phyloP scores from a whole-genome alignment of 768 basidiomycete genomes.

The Pluteus cervinus region DNA sequence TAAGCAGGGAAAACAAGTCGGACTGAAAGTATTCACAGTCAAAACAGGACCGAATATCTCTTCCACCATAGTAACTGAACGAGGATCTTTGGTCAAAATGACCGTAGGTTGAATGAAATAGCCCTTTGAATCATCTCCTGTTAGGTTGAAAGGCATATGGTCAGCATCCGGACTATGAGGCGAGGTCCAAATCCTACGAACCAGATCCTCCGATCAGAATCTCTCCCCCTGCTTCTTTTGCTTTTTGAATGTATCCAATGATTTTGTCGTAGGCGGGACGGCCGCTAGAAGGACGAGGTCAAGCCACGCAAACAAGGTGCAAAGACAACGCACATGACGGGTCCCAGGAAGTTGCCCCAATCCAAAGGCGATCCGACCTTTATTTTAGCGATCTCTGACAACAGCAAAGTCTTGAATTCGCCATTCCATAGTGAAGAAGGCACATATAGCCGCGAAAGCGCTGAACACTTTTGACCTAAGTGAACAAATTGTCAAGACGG shows the following conservation, averaged over 20 bases:
- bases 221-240: slow-evolving; percentile 86
- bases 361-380: slow-evolving; percentile 74
- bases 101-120: slow-evolving; percentile 94
- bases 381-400: slow-evolving; percentile 76
- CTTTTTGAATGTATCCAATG: slow-evolving; percentile 75
- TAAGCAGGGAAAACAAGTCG: slow-evolving; percentile 2
- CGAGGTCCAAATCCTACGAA: slow-evolving; percentile 20
- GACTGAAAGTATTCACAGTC: slow-evolving; percentile 46
- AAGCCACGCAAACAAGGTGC: background rate
- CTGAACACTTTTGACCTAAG: slow-evolving; percentile 93
- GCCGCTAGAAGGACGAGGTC: slow-evolving; percentile 40
- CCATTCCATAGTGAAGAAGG: slow-evolving; percentile 78
- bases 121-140: slow-evolving; percentile 85
- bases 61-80: slow-evolving; percentile 82
- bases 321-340: slow-evolving; percentile 70
- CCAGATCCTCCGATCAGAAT: slow-evolving; percentile 81
- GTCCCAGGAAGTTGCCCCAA: slow-evolving; percentile 87
- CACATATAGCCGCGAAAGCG: slow-evolving; percentile 87
- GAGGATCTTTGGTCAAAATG: slow-evolving; percentile 87
- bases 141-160: background rate
- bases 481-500: slow-evolving; percentile 1
- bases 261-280: slow-evolving; percentile 88
- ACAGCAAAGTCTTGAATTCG: slow-evolving; percentile 79
- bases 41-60: slow-evolving; percentile 98
- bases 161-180: background rate